Base-by-base conservation (phyloP, 1,139 yeast genomes). In the Fermentozyma sake region DNA sequence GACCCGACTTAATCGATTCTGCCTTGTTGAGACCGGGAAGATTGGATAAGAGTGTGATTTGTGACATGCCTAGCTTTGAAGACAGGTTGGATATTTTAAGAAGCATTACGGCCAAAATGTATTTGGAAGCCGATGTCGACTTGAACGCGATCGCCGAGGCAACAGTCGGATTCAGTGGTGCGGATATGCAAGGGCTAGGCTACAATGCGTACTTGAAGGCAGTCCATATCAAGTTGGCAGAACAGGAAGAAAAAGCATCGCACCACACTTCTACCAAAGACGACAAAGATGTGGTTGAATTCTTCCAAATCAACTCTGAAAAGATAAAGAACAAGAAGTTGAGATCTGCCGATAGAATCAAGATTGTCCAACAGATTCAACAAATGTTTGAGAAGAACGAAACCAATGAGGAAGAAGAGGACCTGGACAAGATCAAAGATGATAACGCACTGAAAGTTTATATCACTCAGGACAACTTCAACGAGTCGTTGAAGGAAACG, bases 21-120 rank as follows among this genome's bases (percentile, higher is more conserved):
- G 99, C 99, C 0, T 65, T 91, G 34, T 61, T 91, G 37, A 77
- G 98, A 52, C 98, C 98, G 0, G 98, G 98, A 12, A 76, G 98
- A 59, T 67, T 91, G 46, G 98, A 91, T 55, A 91, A 91, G 52
- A 78, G 93, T 50, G 79, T 91, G 15, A 67, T 91, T 11, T 91
- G 98, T 60, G 93, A 82, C 45, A 73, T 91, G 73, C 98, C 98
- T 0, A 62, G 63, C 42, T 61, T 44, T 22, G 73, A 68, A 3
- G 95, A 87, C 42, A 60, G 97, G 22, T 51, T 76, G 20, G 94
- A 83, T 48, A 89, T 91, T 28, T 55, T 93, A 34, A 44, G 54
- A 24, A 76, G 86, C 5, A 75, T 84, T 26, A 70, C 80, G 4
- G 57, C 58, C 14, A 72, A 75, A 34, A 76, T 79, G 74, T 64